Evolutionary conservation across 768 basidiomycete genomes (phyloP), one percentile per base, ranked within the genome.

Genomic region (Myochromella boudieri): DNA sequence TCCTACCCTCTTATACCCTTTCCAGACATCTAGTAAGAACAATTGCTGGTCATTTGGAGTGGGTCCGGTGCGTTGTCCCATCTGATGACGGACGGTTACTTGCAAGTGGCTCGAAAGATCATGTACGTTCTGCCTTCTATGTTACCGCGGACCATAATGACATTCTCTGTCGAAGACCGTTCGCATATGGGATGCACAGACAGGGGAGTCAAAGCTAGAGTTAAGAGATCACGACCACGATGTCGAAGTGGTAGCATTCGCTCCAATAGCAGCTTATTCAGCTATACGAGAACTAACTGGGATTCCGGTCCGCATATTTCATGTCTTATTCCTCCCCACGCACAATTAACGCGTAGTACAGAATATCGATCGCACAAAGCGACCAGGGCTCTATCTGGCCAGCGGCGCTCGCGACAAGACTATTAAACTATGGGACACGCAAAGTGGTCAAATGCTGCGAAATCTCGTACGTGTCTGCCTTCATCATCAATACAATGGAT

Each of bases 381-480:
- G 66, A 47, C 76, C 65, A 38, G 84, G 73, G 11, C 59, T 71
- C 20, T 94, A 83, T 61, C 75, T 88, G 6, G 84, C 84, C 8
- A 93, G 91, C 11, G 92, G 91, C 2, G 85, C 89, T 25, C 77
- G 94, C 65, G 94, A 97, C 70, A 95, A 92, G 74, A 83, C 82
- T 4, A 90, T 97, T 70, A 90, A 87, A 59, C 65, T 97, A 14
- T 97, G 94, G 94, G 94, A 97, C 59, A 76, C 82, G 0, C 76
- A 83, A 50, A 84, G 81, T 36, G 93, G 95, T 4, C 91, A 91
- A 63, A 76, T 89, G 64, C 64, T 94, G 34, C 77, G 84, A 63
- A 88, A 80, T 51, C 76, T 95, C 46, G 88, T 87, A 53, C 47
- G 78, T 64, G 44, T 18, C 51, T 21, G 15, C 24, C n/a, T n/a